Evolutionary conservation across 768 basidiomycete genomes (phyloP).

Genomic region (Austroboletus eburneus): DNA sequence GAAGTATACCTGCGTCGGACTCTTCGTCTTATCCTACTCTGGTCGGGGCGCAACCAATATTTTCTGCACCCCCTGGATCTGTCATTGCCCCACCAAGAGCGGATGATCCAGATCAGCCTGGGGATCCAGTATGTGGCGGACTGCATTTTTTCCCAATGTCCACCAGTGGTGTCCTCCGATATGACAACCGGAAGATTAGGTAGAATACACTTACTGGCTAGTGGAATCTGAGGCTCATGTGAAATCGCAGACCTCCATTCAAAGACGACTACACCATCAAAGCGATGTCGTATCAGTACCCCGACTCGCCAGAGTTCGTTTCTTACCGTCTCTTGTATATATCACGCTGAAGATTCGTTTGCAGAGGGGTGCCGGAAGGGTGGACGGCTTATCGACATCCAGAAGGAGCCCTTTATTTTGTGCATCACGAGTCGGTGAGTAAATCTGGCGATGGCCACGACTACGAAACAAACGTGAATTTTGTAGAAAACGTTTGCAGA

Average conservation of each 20-base stretch:
- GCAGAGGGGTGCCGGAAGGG: slow-evolving; percentile 24
- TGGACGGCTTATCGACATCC: slow-evolving; percentile 54
- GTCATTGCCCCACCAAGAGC: slow-evolving; percentile 5
- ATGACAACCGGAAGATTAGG: slow-evolving; percentile 9
- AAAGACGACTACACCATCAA: slow-evolving; percentile 5
- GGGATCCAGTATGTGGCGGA: background rate
- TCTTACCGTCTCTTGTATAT: background rate
- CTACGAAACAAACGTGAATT: background rate
- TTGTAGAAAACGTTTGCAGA: slow-evolving; percentile 54
- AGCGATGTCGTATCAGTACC: slow-evolving; percentile 17
- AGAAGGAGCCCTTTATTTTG: slow-evolving; percentile 60
- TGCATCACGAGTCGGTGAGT: slow-evolving; percentile 25
- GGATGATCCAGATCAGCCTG: slow-evolving; percentile 9
- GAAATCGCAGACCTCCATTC: slow-evolving; percentile 1
- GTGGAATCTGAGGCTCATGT: slow-evolving; percentile 1
- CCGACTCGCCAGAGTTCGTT: slow-evolving; percentile 16
- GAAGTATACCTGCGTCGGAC: too few relatives aligned
- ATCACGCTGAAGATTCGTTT: background rate
- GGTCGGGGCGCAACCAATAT: too few relatives aligned
- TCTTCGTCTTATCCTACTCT: too few relatives aligned
- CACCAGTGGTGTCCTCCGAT: slow-evolving; percentile 5
- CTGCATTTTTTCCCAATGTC: slow-evolving; percentile 16
- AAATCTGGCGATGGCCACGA: background rate
- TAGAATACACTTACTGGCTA: background rate
- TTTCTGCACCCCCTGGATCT: background rate